Percentiles rank a stretch among this genome's conserved stretches.
Conservation (phyloP, 2,329 filamentous ascomycete genomes). For the Aureobasidium zeae region DNA sequence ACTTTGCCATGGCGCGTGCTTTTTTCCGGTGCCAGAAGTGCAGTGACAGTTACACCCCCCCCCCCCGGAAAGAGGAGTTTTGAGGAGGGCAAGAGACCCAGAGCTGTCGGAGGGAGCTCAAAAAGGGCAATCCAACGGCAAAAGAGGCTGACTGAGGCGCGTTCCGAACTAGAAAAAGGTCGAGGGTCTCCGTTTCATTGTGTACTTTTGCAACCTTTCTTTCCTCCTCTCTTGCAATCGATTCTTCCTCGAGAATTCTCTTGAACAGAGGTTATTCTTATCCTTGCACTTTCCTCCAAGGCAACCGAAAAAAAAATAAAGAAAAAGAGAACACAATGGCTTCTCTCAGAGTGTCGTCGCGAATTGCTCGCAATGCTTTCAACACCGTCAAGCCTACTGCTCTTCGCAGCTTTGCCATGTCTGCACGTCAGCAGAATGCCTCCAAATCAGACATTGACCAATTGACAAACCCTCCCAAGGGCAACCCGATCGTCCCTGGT, state of each 20-base stretch:
- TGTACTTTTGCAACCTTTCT: background rate
- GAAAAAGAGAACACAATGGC: slow-evolving; percentile 11
- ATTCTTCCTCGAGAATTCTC: background rate
- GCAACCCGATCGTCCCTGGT: slow-evolving; percentile 25
- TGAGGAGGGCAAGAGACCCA: too few relatives aligned
- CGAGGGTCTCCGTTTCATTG: background rate
- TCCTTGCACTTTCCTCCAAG: too few relatives aligned
- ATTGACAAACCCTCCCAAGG: slow-evolving; percentile 24
- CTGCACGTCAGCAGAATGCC: slow-evolving; percentile 3
- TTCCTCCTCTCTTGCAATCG: background rate
- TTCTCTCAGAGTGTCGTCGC: slow-evolving; percentile 1
- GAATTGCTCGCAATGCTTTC: background rate
- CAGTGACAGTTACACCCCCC: too few relatives aligned
- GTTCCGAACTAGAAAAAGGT: slow-evolving; percentile 4
- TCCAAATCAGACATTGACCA: slow-evolving; percentile 7
- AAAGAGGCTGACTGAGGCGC: background rate
- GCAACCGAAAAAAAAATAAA: too few relatives aligned
- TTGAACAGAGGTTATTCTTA: too few relatives aligned
- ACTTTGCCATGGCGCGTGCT: too few relatives aligned
- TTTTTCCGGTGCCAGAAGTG: too few relatives aligned
- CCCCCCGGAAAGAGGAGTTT: slow-evolving; percentile 4
- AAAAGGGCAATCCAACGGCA: slow-evolving; percentile 4
- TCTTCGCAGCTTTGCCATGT: slow-evolving; percentile 1
- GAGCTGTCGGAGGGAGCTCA: slow-evolving; percentile 8
- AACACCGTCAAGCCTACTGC: background rate